Evolutionary conservation across 306 rosid species (phyloP), one percentile per base, ranked within the genome.

Genomic region (Vicia sativa): DNA sequence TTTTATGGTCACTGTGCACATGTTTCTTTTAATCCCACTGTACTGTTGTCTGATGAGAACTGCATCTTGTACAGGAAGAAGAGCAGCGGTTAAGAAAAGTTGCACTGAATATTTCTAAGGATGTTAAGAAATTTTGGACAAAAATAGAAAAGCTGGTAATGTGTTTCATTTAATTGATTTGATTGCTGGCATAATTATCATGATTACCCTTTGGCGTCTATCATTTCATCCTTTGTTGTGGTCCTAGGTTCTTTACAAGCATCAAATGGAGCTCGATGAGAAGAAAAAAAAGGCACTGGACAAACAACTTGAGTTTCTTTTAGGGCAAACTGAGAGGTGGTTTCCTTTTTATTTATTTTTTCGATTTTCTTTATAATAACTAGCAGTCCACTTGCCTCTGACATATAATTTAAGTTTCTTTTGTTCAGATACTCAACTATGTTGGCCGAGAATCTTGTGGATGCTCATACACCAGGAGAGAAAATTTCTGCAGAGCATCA

Each of bases 301-400:
- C 79, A 93, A 93, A 67, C 98, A 93, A 74, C 98, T 93, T 42
- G 97, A 93, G 90, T 93, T 93, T 83, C 91, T 93, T 69, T 77
- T 93, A 79, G 98, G 98, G 58, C 98, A 93, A 86, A 93, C 98
- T 31, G 98, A 93, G 89, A 85, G 98, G 98, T 88, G 29, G 43
- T 23, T 56, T 49, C 23, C 48, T 53, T 64, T 64, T 45, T 45
- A 43, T 45, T 62, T 78, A 13, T 49, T 65, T 41, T 69, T 69
- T 2, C 34, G 21, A 64, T 68, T 42, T 7, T 48, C 61, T 21
- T 61, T 65, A 29, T 61, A 11, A 62, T 26, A 58, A 37, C 75
- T 53, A 45, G 65, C 16, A 35, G 66, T 54, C 23, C 43, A 62
- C 57, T 74, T 46, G 63, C 60, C 25, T 50, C 55, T 45, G 64